Evolutionary conservation across 495 filamentous ascomycete species (phyloP).

Genomic region (Cairneyella variabilis): DNA sequence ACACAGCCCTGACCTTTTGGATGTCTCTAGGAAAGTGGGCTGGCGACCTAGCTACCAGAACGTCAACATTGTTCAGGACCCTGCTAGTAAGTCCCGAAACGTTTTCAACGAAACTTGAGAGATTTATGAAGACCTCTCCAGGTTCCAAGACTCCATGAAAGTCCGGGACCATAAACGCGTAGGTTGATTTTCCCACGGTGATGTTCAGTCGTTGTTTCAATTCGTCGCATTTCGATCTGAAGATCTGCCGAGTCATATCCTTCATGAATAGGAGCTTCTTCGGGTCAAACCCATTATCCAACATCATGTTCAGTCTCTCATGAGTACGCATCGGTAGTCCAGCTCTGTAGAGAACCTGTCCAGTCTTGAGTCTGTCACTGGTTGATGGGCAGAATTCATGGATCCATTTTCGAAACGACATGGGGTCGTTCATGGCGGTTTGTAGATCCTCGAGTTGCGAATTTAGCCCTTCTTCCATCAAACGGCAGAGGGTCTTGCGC

Average conservation of each 20-base stretch:
- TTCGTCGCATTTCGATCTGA: conserved; percentile 49
- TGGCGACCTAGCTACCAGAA: conserved; percentile 83
- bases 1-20: conserved; percentile 57
- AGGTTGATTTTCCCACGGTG: conserved; percentile 67
- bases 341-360: conserved; percentile 37
- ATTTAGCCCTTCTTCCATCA: conserved; percentile 57
- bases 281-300: conserved; percentile 65
- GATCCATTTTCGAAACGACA: conserved; percentile 55
- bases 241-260: conserved; percentile 30
- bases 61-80: conserved; percentile 59
- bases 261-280: conserved; percentile 55
- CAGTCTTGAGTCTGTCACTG: conserved; percentile 20
- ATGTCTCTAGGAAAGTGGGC: conserved; percentile 81
- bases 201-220: conserved; percentile 64
- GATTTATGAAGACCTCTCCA: conserved; percentile 74
- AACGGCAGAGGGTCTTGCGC: conserved; percentile 49
- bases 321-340: conserved; percentile 48
- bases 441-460: conserved; percentile 58
- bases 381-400: conserved; percentile 30
- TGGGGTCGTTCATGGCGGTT: conserved; percentile 45
- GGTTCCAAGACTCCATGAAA: conserved; percentile 65
- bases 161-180: conserved; percentile 78
- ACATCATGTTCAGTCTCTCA: conserved; percentile 45
- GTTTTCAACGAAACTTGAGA: conserved; percentile 64
- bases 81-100: conserved; percentile 42